A percentile compares a stretch with the other conserved stretches of the same genome.
Conservation (phyloP, 805 yeast species). For the Debaryomyces castellii region DNA sequence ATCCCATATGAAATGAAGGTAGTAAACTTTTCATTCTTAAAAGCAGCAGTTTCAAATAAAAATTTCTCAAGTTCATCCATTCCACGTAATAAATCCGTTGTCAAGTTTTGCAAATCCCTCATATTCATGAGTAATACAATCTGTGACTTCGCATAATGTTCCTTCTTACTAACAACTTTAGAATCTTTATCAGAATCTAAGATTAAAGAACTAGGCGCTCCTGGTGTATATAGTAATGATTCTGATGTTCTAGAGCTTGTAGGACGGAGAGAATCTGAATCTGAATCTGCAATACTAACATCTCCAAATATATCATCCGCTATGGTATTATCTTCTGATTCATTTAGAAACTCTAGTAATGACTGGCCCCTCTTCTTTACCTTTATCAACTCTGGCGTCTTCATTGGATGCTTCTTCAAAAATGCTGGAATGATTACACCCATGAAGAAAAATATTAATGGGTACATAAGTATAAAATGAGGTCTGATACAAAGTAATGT, state of each 20-base stretch:
- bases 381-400: conserved; percentile 42
- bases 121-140: conserved; percentile 55
- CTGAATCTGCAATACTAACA: conserved; percentile 12
- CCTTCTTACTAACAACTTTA: conserved; percentile 11
- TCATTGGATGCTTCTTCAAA: conserved; percentile 63
- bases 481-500: conserved; percentile 75
- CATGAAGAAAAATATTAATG: conserved; percentile 53
- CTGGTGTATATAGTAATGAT: neutral
- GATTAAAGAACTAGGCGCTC: neutral
- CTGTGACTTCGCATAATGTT: conserved; percentile 28
- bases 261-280: conserved; percentile 6
- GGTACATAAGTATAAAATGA: conserved; percentile 61
- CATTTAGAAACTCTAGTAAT: conserved; percentile 40
- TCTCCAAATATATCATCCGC: conserved; percentile 30
- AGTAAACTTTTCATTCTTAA: conserved; percentile 65
- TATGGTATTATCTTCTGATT: conserved; percentile 30
- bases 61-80: conserved; percentile 54
- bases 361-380: conserved; percentile 55
- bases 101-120: conserved; percentile 70
- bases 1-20: conserved; percentile 53
- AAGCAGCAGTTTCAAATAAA: conserved; percentile 64
- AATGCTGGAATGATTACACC: conserved; percentile 72
- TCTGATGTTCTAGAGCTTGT: conserved; percentile 6
- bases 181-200: neutral
- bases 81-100: conserved; percentile 51